Evolutionary conservation across 2,329 filamentous ascomycete species (phyloP), one percentile per base, ranked within the genome.

Genomic region (Cephalotrichum gorgonifer): DNA sequence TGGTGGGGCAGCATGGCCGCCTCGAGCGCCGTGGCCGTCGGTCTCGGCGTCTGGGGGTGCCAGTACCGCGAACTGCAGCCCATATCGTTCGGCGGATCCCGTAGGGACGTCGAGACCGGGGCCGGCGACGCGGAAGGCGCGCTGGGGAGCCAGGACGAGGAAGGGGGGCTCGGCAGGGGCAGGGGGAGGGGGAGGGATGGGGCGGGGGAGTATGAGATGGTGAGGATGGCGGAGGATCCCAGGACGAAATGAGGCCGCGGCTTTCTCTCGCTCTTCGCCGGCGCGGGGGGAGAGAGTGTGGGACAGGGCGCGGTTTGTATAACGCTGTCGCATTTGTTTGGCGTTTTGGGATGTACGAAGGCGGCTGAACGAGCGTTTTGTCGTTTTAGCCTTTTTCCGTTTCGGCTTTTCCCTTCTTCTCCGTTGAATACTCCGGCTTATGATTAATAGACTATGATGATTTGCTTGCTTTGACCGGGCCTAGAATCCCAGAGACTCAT

Each of bases 1-100:
- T 98, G 93, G 93, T 98, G 93, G 91, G 71, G 70, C 50, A 67
- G 73, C 54, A 77, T 79, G 73, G 55, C 62, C 11, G 60, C 58
- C 14, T 77, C 75, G 2, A 67, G 70, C 38, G 66, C 63, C 4
- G 49, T 72, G 3, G 68, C 70, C 27, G 65, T 75, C 8, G 78
- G 72, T 43, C 71, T 93, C 2, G 90, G 88, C 4, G 84, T 94
- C 33, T 97, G 91, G 87, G 87, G 84, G 3, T 97, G 91, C 62
- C 88, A 84, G 60, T 94, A 89, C 74, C 77, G 91, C 52, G 93
- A 98, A 67, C 70, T 98, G 50, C 77, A 81, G 59, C 91, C 93
- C 11, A 94, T 97, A 57, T 84, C 79, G 51, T 96, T 97, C 61
- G 88, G 88, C 20, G 84, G 84, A 2, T 61, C 67, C 42, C 60